phyloP scores from a whole-genome alignment of 164 flowering plant genomes.

The Dillenia turbinata region DNA sequence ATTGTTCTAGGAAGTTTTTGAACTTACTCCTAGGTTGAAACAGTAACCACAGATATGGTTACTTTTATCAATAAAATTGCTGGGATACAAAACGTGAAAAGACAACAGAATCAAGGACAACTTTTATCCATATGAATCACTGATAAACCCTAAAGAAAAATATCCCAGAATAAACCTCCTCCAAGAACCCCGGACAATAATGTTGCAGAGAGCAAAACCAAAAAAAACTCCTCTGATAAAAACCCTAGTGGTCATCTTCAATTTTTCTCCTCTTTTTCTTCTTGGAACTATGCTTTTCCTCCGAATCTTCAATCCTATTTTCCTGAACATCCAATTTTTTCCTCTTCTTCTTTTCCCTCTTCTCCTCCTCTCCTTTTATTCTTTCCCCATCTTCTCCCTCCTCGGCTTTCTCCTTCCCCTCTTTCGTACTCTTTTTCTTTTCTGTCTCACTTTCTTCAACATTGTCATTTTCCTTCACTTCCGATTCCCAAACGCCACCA shows the following conservation, averaged over 20 bases:
- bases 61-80: too few relatives aligned
- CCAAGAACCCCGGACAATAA: too few relatives aligned
- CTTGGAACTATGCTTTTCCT: constrained; percentile 3
- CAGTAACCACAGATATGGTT: too few relatives aligned
- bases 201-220: too few relatives aligned
- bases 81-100: too few relatives aligned
- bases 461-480: not conserved
- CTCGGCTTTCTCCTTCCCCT: not conserved
- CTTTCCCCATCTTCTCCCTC: not conserved
- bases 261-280: constrained; percentile 11
- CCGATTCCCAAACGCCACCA: not conserved
- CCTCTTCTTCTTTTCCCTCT: constrained; percentile 6
- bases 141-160: too few relatives aligned
- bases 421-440: constrained; percentile 5
- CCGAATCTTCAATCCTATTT: not conserved
- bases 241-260: not conserved
- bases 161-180: too few relatives aligned
- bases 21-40: too few relatives aligned
- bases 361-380: not conserved
- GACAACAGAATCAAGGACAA: too few relatives aligned
- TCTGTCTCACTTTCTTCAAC: not conserved
- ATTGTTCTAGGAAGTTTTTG: too few relatives aligned
- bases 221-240: too few relatives aligned
- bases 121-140: too few relatives aligned
- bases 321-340: not conserved